These are phyloP conservation scores for Dictyostelium purpureum DNA, from an alignment of 78 protist genomes.

Conservation along the genomic window DNA sequence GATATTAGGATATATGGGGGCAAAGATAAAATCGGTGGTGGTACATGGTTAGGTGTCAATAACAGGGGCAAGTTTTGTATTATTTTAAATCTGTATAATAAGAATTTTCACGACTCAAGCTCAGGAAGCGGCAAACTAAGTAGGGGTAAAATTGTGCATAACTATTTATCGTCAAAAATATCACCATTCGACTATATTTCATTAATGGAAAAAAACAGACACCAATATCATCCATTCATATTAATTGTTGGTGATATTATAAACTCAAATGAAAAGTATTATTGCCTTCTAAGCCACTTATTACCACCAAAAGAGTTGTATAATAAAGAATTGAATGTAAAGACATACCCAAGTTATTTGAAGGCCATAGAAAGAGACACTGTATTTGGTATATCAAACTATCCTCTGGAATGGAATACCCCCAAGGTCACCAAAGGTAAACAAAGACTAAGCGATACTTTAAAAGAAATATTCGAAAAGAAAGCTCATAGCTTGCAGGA, in stretches of 20 bases:
- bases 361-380: constrained; percentile 1
- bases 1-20: constrained; percentile 17
- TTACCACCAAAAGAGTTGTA: not conserved
- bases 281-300: not conserved
- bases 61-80: constrained; percentile 10
- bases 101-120: not conserved
- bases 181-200: not conserved
- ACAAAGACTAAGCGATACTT: not conserved
- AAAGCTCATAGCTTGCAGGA: not conserved
- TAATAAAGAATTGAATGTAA: not conserved
- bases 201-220: not conserved
- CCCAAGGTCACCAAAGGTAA: not conserved
- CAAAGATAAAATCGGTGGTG: not conserved
- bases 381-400: constrained; percentile 17
- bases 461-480: not conserved
- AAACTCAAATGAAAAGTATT: not conserved
- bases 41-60: constrained; percentile 28
- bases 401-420: not conserved
- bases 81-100: not conserved
- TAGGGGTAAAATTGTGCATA: not conserved
- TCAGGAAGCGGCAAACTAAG: not conserved
- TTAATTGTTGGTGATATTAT: not conserved
- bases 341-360: not conserved
- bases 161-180: not conserved
- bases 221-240: not conserved